Evolutionary conservation across 2,329 filamentous ascomycete genomes (phyloP), one percentile per base, ranked within the genome.

Genomic region (Daldinia sp.): DNA sequence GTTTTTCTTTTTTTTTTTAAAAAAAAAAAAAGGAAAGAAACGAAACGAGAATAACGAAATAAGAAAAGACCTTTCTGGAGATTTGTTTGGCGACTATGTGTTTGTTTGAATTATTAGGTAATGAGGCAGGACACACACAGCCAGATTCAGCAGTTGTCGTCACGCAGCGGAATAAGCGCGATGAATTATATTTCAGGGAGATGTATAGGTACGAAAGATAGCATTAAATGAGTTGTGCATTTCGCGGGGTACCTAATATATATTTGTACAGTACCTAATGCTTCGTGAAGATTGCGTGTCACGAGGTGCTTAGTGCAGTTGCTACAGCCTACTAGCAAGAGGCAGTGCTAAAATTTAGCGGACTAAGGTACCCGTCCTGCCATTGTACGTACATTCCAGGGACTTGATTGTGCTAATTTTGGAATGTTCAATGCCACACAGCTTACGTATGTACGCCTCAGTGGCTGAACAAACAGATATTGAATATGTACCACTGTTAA

Each of bases 41-140:
- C n/a, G n/a, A 48, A 42, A 63, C 13, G 48, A 35, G 7, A 58
- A 41, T 57, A 28, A 42, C 13, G 13, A 58, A 57, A 33, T 57
- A 58, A 67, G 48, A 20, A 57, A 30, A 44, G 51, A 37, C 30
- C 41, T 53, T 60, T 63, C 56, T n/a, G 56, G 50, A 28, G 39
- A 58, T 65, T 63, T 57, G 62, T 68, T 68, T 68, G 30, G 51
- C 35, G 30, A 50, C 23, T 46, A 60, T 63, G 68, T 66, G 56
- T 68, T 71, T 68, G 65, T 68, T 64, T 61, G 57, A 66, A 54
- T 53, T 68, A 68, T 68, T 66, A 71, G 60, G 63, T 71, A 71
- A 66, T 69, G 65, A 69, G 68, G 65, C 68, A 71, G 68, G 62
- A 66, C 65, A 69, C 64, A 33, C 30, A 65, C 44, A 62, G 44